Percentiles rank a stretch among this genome's conserved stretches.
Evolutionary conservation across 352 stramenopile genomes (phyloP).

Genomic region (Saprolegnia parasitica): DNA sequence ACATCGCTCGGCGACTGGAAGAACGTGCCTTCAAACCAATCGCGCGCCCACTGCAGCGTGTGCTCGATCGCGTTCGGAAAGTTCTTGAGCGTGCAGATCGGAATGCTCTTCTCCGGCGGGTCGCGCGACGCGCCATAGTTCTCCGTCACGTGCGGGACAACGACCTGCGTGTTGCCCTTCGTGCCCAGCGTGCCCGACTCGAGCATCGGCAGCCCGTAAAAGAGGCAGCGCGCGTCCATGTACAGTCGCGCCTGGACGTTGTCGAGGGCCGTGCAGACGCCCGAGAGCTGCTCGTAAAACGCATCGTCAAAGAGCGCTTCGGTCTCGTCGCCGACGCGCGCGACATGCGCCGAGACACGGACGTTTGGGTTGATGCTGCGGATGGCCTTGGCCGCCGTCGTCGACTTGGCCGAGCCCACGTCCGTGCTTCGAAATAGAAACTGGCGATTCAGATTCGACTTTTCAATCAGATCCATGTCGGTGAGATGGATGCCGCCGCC

Average conservation of each 20-base stretch:
- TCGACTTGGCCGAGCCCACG: conserved; percentile 96
- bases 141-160: conserved; percentile 87
- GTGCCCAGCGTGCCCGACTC: conserved; percentile 99
- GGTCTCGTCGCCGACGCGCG: conserved; percentile 89
- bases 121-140: conserved; percentile 98
- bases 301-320: conserved; percentile 98
- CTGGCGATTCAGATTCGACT: conserved; percentile 98
- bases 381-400: conserved; percentile 88
- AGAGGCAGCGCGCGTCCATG: conserved; percentile 96
- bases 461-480: conserved; percentile 99
- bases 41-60: conserved; percentile 97
- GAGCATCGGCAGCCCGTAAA: conserved; percentile 97
- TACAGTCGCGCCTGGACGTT: conserved; percentile 98
- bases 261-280: conserved; percentile 97
- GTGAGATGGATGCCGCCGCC: conserved; percentile 92
- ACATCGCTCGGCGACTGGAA: conserved; percentile 96
- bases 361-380: conserved; percentile 95
- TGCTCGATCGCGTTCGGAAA: conserved; percentile 99
- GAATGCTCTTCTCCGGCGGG: conserved; percentile 98
- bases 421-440: conserved; percentile 98
- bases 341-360: conserved; percentile 84
- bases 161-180: conserved; percentile 96
- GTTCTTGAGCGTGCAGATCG: conserved; percentile 99
- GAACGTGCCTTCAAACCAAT: conserved; percentile 99
- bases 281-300: conserved; percentile 94